Conservation (phyloP, 495 filamentous ascomycete species). For the Saxophila tyrrhenica region DNA sequence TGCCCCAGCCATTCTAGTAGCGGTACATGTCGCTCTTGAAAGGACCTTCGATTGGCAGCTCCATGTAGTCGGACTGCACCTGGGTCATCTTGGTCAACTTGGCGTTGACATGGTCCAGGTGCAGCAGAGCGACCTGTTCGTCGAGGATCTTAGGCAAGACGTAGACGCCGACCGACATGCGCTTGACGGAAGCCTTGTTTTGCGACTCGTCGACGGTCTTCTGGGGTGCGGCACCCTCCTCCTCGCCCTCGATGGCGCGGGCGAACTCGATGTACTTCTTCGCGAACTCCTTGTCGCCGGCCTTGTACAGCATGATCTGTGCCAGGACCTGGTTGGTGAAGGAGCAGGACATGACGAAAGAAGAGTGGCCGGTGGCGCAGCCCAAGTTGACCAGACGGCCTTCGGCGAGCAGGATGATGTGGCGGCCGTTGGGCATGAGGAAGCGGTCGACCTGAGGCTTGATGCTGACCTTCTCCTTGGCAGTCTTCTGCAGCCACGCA, state of each 20-base stretch:
- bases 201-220: slow-evolving; percentile 97
- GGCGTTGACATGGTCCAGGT: slow-evolving; percentile 88
- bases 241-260: slow-evolving; percentile 71
- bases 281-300: slow-evolving; percentile 72
- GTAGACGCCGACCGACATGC: slow-evolving; percentile 79
- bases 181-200: slow-evolving; percentile 57
- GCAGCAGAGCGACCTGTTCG: slow-evolving; percentile 91
- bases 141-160: slow-evolving; percentile 97
- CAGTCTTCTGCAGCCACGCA: slow-evolving; percentile 96
- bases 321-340: slow-evolving; percentile 99
- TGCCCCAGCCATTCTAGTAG: slow-evolving; percentile 34
- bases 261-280: slow-evolving; percentile 94
- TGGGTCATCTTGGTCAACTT: slow-evolving; percentile 75
- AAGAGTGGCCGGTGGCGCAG: slow-evolving; percentile 97
- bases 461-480: slow-evolving; percentile 88
- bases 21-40: slow-evolving; percentile 79
- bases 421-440: slow-evolving; percentile 82
- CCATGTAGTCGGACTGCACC: slow-evolving; percentile 89
- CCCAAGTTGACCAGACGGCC: slow-evolving; percentile 98
- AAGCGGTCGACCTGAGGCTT: slow-evolving; percentile 99
- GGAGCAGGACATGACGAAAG: slow-evolving; percentile 99
- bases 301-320: slow-evolving; percentile 97
- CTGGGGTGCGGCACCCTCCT: slow-evolving; percentile 82
- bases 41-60: slow-evolving; percentile 70
- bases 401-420: slow-evolving; percentile 97